Evolutionary conservation across 2,329 filamentous ascomycete species (phyloP), one percentile per base, ranked within the genome.

Genomic region (Fusarium sambucinum): DNA sequence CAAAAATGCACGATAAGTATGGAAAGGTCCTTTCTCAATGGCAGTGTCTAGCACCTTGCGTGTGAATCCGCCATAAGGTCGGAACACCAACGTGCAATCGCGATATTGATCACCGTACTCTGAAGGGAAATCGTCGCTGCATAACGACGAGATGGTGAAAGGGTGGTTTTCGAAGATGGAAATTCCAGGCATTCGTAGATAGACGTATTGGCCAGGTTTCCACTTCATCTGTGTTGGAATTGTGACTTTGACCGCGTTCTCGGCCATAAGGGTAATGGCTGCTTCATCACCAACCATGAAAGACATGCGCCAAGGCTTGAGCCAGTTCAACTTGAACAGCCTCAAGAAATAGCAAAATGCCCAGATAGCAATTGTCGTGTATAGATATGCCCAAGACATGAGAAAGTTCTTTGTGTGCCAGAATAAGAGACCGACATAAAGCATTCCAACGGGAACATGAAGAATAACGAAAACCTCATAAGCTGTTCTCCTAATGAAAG

Each of bases 381-480:
- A 96, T 4, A 98, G 87, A 75, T 97, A 98, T 74, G 88, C 84
- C 94, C 94, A 97, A 0, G 94, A 97, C 55, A 90, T 90, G 37
- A 97, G 86, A 71, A 92, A 97, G 79, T 97, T 97, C 79, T 94
- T 92, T 73, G 92, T 96, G 78, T 98, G 95, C 95, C 95, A 98
- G 81, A 98, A 97, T 29, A 98, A 85, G 77, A 97, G 86, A 2
- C 86, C 94, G 9, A 97, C 82, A 75, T 96, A 97, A 16, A 92
- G 82, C 38, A 94, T 86, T 1, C 93, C 90, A 12, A 93, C 90
- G 0, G 95, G 94, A 0, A 94, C 87, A 75, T 98, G 95, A 5
- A 97, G 81, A 30, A 90, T 79, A 19, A 95, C 89, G 75, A 98
- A 98, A 1, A 93, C 79, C 77, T 98, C 95, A 78, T 97, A 98